Conservation (phyloP, 441 rosid species). For the Melastoma candidum region DNA sequence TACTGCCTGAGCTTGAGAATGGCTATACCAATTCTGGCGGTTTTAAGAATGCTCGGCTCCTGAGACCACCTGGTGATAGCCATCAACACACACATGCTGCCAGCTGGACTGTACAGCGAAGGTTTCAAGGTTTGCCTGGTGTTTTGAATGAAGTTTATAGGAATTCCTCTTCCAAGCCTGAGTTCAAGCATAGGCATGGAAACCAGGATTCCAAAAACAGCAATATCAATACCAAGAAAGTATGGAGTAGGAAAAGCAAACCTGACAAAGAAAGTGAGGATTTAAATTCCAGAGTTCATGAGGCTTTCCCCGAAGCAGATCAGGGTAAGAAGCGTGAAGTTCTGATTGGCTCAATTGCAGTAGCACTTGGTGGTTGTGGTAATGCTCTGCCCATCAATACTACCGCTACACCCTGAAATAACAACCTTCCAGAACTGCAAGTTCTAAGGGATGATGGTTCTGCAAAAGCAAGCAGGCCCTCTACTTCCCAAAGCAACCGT, state of each 20-base stretch:
- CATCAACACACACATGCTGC: slow-evolving; percentile 21
- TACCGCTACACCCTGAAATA: slow-evolving; percentile 27
- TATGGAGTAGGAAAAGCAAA: slow-evolving; percentile 69
- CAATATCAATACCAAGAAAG: slow-evolving; percentile 34
- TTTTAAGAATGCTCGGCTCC: slow-evolving; percentile 28
- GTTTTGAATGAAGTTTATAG: slow-evolving; percentile 36
- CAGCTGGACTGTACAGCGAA: slow-evolving; percentile 31
- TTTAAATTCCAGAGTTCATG: slow-evolving; percentile 27
- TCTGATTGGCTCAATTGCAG: slow-evolving; percentile 77
- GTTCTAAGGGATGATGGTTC: slow-evolving; percentile 30
- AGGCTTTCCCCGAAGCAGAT: slow-evolving; percentile 34
- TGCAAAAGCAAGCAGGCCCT: slow-evolving; percentile 28
- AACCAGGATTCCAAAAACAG: slow-evolving; percentile 30
- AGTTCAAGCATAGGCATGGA: slow-evolving; percentile 49
- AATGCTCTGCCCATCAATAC: slow-evolving; percentile 22
- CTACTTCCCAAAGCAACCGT: slow-evolving; percentile 25
- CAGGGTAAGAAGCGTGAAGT: slow-evolving; percentile 43
- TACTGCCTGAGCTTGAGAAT: slow-evolving; percentile 22
- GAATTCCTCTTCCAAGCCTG: slow-evolving; percentile 30
- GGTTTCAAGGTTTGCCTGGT: slow-evolving; percentile 34
- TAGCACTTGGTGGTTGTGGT: slow-evolving; percentile 39
- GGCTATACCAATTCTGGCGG: slow-evolving; percentile 24
- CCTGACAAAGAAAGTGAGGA: slow-evolving; percentile 30
- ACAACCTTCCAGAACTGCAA: slow-evolving; percentile 24
- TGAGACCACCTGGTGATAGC: slow-evolving; percentile 25